Evolutionary conservation across 768 basidiomycete genomes (phyloP).

Genomic region (Leccinum pellstonianum): DNA sequence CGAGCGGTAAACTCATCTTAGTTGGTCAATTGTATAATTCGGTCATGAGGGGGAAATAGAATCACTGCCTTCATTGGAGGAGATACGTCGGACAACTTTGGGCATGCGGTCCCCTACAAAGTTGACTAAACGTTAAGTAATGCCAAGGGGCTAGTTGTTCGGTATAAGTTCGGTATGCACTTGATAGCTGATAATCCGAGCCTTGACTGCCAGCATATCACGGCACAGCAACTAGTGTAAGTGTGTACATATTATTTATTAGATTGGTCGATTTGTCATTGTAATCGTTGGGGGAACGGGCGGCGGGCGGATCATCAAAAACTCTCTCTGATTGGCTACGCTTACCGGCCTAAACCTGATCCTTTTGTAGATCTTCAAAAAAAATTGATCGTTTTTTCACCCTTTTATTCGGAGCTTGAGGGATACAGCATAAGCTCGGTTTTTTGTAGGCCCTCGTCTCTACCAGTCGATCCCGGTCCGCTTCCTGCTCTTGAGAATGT

Average conservation of each 20-base stretch:
- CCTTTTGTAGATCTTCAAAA: slow-evolving; percentile 1
- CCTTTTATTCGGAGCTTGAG: slow-evolving; percentile 8
- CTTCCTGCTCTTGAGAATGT: slow-evolving; percentile 33
- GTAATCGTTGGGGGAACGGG: not conserved
- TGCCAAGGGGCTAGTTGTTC: not conserved
- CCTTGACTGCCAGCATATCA: too few relatives aligned
- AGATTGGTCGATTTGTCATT: not conserved
- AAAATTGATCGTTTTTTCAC: not conserved
- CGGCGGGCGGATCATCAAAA: slow-evolving; percentile 12
- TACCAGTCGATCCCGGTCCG: not conserved
- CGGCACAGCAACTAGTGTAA: too few relatives aligned
- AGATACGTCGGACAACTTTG: not conserved
- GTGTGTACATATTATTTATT: too few relatives aligned
- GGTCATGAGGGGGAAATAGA: not conserved
- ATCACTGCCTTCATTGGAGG: not conserved
- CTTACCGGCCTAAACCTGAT: not conserved
- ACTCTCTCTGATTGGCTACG: slow-evolving; percentile 8
- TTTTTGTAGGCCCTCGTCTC: not conserved
- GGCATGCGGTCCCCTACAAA: not conserved
- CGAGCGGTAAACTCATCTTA: slow-evolving; percentile 50
- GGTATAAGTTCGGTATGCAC: too few relatives aligned
- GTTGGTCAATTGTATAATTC: slow-evolving; percentile 5
- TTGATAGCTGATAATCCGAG: too few relatives aligned
- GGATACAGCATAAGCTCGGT: not conserved
- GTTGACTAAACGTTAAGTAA: not conserved